These are phyloP conservation scores for Malassezia globosa DNA, from an alignment of 1,284 basidiomycete genomes.

Conservation along the genomic window DNA sequence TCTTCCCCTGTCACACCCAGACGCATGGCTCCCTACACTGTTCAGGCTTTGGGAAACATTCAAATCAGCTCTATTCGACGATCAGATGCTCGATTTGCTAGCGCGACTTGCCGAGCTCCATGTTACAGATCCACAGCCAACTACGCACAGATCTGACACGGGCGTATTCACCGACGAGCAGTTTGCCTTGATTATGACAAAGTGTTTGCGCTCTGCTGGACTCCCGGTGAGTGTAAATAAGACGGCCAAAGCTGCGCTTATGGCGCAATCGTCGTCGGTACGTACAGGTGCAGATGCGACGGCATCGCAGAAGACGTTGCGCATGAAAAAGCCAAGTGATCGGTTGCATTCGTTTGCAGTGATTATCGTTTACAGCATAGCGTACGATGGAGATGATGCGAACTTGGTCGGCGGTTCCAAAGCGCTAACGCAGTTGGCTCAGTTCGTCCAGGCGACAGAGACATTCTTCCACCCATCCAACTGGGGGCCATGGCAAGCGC, in stretches of 20 bases:
- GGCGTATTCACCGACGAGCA: conserved; percentile 79
- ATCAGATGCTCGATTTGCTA: conserved; percentile 69
- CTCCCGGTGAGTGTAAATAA: conserved; percentile 52
- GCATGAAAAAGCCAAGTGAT: conserved; percentile 66
- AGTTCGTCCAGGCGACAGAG: conserved; percentile 82
- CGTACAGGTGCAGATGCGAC: conserved; percentile 51
- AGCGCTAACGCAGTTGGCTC: conserved; percentile 77
- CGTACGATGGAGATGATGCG: conserved; percentile 57
- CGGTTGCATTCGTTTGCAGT: conserved; percentile 68
- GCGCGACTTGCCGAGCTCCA: conserved; percentile 68
- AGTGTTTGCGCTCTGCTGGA: conserved; percentile 72
- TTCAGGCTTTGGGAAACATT: conserved; percentile 78
- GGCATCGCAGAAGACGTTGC: conserved; percentile 57
- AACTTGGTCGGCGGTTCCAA: conserved; percentile 64
- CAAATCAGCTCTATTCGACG: conserved; percentile 67
- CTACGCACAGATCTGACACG: conserved; percentile 57
- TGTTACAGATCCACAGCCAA: conserved; percentile 48
- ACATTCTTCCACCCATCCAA: conserved; percentile 71
- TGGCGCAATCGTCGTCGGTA: conserved; percentile 32
- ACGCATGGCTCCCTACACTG: conserved; percentile 40
- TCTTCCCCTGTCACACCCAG: conserved; percentile 36
- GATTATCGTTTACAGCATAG: conserved; percentile 81
- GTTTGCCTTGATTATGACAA: conserved; percentile 74
- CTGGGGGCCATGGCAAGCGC: conserved; percentile 48
- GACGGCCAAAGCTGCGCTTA: conserved; percentile 32